These are phyloP conservation scores for Sparassis latifolia DNA, from an alignment of 1,284 basidiomycete genomes.

Conservation along the genomic window DNA sequence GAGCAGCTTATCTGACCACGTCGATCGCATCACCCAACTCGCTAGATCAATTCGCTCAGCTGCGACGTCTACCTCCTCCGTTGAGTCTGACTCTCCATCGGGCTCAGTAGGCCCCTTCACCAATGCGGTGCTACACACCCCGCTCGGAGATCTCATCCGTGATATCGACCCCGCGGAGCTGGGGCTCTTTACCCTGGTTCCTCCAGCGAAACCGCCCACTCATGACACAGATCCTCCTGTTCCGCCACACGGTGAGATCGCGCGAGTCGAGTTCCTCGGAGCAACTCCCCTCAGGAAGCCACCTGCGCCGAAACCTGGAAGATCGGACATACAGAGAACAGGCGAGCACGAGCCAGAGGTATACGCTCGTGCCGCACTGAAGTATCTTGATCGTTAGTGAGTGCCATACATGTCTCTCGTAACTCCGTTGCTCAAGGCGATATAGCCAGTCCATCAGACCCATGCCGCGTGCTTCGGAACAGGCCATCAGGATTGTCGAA, in stretches of 20 bases:
- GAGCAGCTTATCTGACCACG: slow-evolving; percentile 35
- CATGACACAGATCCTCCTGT: slow-evolving; percentile 26
- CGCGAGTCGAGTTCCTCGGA: slow-evolving; percentile 57
- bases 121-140: slow-evolving; percentile 51
- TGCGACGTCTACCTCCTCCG: slow-evolving; percentile 18
- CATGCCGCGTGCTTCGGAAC: slow-evolving; percentile 64
- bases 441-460: slow-evolving; percentile 54
- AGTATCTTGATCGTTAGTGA: slow-evolving; percentile 69
- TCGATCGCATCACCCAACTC: slow-evolving; percentile 34
- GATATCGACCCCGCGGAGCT: slow-evolving; percentile 71
- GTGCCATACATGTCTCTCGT: slow-evolving; percentile 19
- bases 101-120: slow-evolving; percentile 35
- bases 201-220: slow-evolving; percentile 17
- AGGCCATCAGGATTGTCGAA: slow-evolving; percentile 47
- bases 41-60: slow-evolving; percentile 30
- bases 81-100: slow-evolving; percentile 7
- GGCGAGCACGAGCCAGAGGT: slow-evolving; percentile 62
- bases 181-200: slow-evolving; percentile 59
- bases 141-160: slow-evolving; percentile 68
- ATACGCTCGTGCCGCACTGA: slow-evolving; percentile 66
- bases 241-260: slow-evolving; percentile 36
- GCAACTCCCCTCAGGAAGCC: slow-evolving; percentile 61
- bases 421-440: no score
- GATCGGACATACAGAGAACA: slow-evolving; percentile 33
- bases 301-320: slow-evolving; percentile 28